A percentile compares a stretch with the other conserved stretches of the same genome.
Evolutionary conservation across 164 flowering plant genomes (phyloP).

Genomic region (Tetracentron sinense): DNA sequence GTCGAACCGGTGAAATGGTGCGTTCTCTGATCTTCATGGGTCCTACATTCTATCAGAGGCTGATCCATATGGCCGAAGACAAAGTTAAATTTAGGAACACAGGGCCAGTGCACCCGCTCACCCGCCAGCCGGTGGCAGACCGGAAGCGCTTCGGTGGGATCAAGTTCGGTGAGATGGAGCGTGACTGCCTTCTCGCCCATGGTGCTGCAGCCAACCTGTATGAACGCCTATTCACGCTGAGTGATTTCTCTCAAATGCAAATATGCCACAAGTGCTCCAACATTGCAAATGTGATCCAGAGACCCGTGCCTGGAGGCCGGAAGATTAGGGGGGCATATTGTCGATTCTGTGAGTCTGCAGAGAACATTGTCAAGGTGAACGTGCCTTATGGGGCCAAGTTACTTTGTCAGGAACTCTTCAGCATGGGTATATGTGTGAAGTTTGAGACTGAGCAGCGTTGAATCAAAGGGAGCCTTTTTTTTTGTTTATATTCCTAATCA

Average conservation of each 20-base stretch:
- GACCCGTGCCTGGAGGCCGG: constrained; percentile 52
- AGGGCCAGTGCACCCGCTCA: constrained; percentile 94
- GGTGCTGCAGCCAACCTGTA: constrained; percentile 90
- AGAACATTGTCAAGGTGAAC: constrained; percentile 58
- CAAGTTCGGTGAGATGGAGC: constrained; percentile 97
- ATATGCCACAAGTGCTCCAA: constrained; percentile 61
- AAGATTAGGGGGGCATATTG: constrained; percentile 84
- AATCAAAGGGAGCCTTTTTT: not conserved
- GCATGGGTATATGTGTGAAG: constrained; percentile 83
- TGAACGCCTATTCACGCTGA: constrained; percentile 85
- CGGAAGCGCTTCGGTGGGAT: constrained; percentile 91
- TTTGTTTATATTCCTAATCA: no score
- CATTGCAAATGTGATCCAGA: constrained; percentile 60
- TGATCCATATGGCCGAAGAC: constrained; percentile 93
- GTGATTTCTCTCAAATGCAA: constrained; percentile 85
- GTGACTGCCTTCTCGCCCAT: constrained; percentile 93
- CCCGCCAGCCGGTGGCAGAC: constrained; percentile 92
- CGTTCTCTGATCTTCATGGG: constrained; percentile 68
- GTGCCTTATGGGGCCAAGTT: constrained; percentile 96
- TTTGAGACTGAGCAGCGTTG: constrained; percentile 52
- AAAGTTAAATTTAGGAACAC: constrained; percentile 95
- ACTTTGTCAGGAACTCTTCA: constrained; percentile 82
- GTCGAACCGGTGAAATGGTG: constrained; percentile 74
- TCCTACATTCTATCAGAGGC: constrained; percentile 86
- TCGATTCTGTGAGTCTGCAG: constrained; percentile 61